Evolutionary conservation across 2,329 filamentous ascomycete genomes (phyloP), one percentile per base, ranked within the genome.

Genomic region (Xylaria sp.): DNA sequence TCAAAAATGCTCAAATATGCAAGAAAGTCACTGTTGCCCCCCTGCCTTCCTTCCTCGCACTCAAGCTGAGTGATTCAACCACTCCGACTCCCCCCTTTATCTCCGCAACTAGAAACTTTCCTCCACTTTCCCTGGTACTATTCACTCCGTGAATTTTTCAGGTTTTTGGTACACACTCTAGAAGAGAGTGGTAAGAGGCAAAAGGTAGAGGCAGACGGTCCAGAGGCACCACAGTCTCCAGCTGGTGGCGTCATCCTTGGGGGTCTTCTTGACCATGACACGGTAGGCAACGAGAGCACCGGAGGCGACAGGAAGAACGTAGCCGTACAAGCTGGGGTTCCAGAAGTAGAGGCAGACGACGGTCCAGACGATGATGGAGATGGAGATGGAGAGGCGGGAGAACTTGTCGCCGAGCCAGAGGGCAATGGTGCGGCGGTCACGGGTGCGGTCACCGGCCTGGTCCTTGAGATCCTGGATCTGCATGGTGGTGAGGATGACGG

Each of bases 401-500:
- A 63, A 58, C 11, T 34, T 52, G 16, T 70, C 69, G 0, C 69
- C 68, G 2, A 70, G 55, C 50, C 58, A 63, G 5, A 70, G 62
- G 0, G 60, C 61, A 11, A 69, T 61, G 0, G 69, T 70, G 49
- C 63, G 60, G 9, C 69, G 65, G 1, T 65, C 66, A 1, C 67
- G 66, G 1, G 50, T 62, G 7, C 64, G 50, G 46, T 70, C 69
- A 2, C 69, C 69, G 3, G 55, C 64, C 34, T 67, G 62, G 47
- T 70, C 67, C 44, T 69, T 69, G 7, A 69, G 35, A 52, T 69
- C 67, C 34, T 69, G 66, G 8, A 67, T 59, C n/a, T 69, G 67
- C 65, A 69, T 68, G 19, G 67, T 69, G 4, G 68, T 70, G 37
- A 68, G 49, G 23, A 69, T 66, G n/a, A 69, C 62, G 1, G 59